phyloP scores from a whole-genome alignment of 2,329 filamentous ascomycete genomes.

The Trichophyton verrucosum region DNA sequence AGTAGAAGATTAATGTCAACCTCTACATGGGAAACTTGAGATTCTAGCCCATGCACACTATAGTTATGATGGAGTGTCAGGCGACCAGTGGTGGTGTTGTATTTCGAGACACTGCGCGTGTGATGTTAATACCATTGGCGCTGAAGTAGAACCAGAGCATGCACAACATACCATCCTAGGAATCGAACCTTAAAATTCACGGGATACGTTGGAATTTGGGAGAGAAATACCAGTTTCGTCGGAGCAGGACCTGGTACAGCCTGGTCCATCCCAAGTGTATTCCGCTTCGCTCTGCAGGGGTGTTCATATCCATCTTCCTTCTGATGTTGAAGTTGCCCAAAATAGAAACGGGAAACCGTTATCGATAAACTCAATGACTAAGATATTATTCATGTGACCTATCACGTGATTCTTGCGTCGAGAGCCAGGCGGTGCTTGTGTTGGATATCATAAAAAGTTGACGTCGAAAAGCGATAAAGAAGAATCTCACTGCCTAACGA shows the following conservation, averaged over 20 bases:
- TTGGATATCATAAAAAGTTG: neutral
- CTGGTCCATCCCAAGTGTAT: constrained; percentile 20
- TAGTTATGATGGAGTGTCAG: constrained; percentile 58
- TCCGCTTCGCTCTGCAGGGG: neutral
- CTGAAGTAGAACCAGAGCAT: neutral
- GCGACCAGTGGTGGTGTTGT: constrained; percentile 45
- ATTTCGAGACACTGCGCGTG: constrained; percentile 45
- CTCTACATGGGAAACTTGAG: constrained; percentile 32
- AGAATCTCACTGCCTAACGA: neutral
- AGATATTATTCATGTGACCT: neutral
- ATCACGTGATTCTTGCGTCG: neutral
- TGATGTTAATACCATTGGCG: neutral
- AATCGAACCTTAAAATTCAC: constrained; percentile 73
- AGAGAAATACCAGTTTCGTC: constrained; percentile 53
- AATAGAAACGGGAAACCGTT: neutral
- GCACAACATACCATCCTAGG: constrained; percentile 63
- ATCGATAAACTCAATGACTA: neutral
- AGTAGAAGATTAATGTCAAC: constrained; percentile 65
- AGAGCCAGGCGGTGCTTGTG: no score
- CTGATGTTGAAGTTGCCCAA: neutral
- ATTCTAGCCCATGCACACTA: constrained; percentile 19
- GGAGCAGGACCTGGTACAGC: constrained; percentile 41
- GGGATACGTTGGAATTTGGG: constrained; percentile 42
- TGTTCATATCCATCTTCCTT: neutral
- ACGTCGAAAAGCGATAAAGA: neutral